Evolutionary conservation across 257 asterid genomes (phyloP), one percentile per base, ranked within the genome.

Genomic region (Salvia rosmarinus): DNA sequence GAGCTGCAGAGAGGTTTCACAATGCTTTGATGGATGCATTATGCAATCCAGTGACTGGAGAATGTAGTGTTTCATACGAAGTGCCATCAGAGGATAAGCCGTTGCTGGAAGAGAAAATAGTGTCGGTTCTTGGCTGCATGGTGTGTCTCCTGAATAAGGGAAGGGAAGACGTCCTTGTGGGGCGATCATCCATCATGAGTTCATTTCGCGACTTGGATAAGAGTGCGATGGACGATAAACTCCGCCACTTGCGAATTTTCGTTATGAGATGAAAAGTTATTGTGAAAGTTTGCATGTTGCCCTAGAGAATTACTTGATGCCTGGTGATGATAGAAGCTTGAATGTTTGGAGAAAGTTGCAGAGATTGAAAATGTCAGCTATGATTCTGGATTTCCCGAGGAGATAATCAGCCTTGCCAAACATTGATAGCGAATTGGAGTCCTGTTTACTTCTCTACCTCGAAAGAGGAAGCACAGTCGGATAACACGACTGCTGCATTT

Each of bases 111-210:
- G 95, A 95, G 49, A 95, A 88, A 75, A 88, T 95, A 21, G 97
- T 91, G 11, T 91, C 98, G 0, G 96, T 95, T 73, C 96, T 95
- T 68, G 98, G 99, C 71, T 89, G 99, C 87, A 95, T 95, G 98
- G 86, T 91, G 13, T 95, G 91, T 72, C 96, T 95, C 21, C 82
- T 95, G 34, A 89, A 91, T 67, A 89, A 95, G 84, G 99, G 99
- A 62, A 86, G 89, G 75, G 97, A 88, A 65, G 99, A 95, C 70
- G 99, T 95, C 60, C 82, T 95, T 40, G 63, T 84, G 14, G 98
- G 99, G 50, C 81, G 99, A 75, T 87, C 96, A 16, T 85, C 91
- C 17, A 71, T 84, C 39, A 77, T 81, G 77, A 84, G 75, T 74
- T 75, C 90, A 21, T 94, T 82, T 54, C 96, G 87, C 14, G 88